Percentiles rank a stretch among this genome's conserved stretches.
These are phyloP conservation scores for Lasiodiplodia sp. DNA, from an alignment of 2,329 filamentous ascomycete species.

Conservation along the genomic window DNA sequence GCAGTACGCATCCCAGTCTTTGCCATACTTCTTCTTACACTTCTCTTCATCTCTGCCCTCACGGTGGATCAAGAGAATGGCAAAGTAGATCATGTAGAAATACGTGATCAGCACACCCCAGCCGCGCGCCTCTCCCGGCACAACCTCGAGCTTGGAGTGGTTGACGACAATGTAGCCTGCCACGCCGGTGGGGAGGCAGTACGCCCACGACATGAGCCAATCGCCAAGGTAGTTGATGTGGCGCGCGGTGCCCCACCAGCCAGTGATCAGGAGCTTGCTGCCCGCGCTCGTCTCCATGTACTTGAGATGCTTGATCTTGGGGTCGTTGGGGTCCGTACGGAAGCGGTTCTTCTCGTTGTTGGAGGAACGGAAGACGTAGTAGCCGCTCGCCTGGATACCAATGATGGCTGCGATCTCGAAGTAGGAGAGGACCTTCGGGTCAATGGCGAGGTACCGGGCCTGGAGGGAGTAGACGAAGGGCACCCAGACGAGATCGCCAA, in stretches of 20 bases:
- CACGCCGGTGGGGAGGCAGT: constrained; percentile 83
- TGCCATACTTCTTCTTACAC: constrained; percentile 88
- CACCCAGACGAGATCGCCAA: constrained; percentile 92
- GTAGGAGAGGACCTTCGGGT: constrained; percentile 80
- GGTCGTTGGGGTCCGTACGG: constrained; percentile 84
- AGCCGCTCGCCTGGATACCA: constrained; percentile 74
- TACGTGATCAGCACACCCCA: constrained; percentile 91
- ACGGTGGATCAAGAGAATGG: constrained; percentile 82
- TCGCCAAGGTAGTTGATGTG: constrained; percentile 98
- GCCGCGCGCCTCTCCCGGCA: constrained; percentile 76
- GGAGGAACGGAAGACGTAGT: constrained; percentile 89
- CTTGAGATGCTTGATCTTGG: constrained; percentile 77
- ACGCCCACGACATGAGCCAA: constrained; percentile 93
- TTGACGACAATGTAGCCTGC: constrained; percentile 78
- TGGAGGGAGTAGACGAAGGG: constrained; percentile 89
- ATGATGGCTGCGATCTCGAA: constrained; percentile 70
- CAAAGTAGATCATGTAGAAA: constrained; percentile 95
- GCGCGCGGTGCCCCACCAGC: constrained; percentile 91
- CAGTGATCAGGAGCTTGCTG: constrained; percentile 80
- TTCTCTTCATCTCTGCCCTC: constrained; percentile 90
- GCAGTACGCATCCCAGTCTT: constrained; percentile 90
- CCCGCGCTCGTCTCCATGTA: constrained; percentile 86
- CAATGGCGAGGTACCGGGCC: constrained; percentile 81
- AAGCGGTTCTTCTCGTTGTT: constrained; percentile 97
- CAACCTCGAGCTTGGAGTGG: constrained; percentile 65